Conservation (phyloP, 305 asterid genomes). For the Nicotiana rustica region DNA sequence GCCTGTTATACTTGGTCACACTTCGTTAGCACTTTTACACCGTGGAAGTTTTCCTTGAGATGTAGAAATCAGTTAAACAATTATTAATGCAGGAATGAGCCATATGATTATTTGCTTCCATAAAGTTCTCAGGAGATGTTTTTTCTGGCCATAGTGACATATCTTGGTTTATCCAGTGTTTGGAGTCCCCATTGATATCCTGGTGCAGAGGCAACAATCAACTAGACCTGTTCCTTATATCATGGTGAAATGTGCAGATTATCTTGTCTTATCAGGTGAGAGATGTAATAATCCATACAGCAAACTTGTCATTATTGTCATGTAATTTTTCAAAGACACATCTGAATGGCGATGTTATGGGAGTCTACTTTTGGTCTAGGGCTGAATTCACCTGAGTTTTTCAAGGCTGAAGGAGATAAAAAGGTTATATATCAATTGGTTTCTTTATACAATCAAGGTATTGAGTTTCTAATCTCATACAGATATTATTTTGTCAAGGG, state of each 20-base stretch:
- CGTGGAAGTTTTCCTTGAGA: constrained; percentile 6
- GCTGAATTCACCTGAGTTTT: constrained; percentile 67
- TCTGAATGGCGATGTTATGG: constrained; percentile 20
- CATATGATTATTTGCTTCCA: constrained; percentile 20
- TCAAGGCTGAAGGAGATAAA: constrained; percentile 78
- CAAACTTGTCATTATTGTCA: neutral
- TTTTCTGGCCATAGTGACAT: constrained; percentile 24
- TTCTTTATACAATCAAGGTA: constrained; percentile 78
- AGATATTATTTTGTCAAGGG: constrained; percentile 20
- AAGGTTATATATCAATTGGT: constrained; percentile 68
- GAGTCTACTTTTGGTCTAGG: constrained; percentile 51
- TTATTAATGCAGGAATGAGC: constrained; percentile 14
- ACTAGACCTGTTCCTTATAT: constrained; percentile 66
- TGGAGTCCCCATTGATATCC: constrained; percentile 73
- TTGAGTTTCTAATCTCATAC: constrained; percentile 24
- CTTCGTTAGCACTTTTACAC: constrained; percentile 11
- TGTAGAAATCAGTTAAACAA: constrained; percentile 10
- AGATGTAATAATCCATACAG: neutral
- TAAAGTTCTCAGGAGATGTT: neutral
- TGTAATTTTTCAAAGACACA: neutral
- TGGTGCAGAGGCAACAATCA: constrained; percentile 75
- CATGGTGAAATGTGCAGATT: constrained; percentile 76
- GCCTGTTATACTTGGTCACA: constrained; percentile 12
- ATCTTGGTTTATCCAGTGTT: constrained; percentile 55
- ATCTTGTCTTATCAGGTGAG: constrained; percentile 78